Base-by-base conservation (phyloP, 2,329 filamentous ascomycete genomes). In the Didymella glomerata region DNA sequence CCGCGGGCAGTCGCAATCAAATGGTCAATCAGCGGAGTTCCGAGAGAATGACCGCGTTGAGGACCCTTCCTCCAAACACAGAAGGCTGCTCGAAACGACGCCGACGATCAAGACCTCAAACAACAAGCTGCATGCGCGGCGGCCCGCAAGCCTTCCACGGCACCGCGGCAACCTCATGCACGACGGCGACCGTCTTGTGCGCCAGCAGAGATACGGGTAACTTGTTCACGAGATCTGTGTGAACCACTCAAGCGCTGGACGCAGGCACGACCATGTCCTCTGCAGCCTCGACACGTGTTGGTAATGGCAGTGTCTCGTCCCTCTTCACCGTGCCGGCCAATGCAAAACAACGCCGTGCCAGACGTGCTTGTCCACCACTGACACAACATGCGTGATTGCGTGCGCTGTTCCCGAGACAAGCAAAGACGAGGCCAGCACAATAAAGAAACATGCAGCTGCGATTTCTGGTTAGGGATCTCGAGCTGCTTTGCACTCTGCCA, bases 241-340 rank as follows among this genome's bases (percentile, higher is more conserved):
- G 38, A 46, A 27, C 38, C 46, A 49, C 27, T 40, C 28, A 32
- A 27, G 45, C 11, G 45, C n/a, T n/a, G 11, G 36, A 42, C 20
- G 36, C 18, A 44, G 18, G 18, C 16, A 42, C 22, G n/a, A 44
- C 40, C 28, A 54, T 54, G 50, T 53, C 41, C 18, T 53, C 32
- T 49, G 53, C 56, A 60, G 32, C 45, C 53, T 48, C 51, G 54
- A 63, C 62, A 66, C 60, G 65, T 65, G 61, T 50, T 49, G 44
- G 38, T 28, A 30, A 44, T 22, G 40, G 51, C 48, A 59, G 55
- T 46, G 30, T 44, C 25, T 47, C n/a, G 38, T 40, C 27, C 38
- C 32, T 42, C 50, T 58, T 48, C 48, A 41, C 34, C 14, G 8
- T 24, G 27, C 41, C 44, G 56, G 55, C 55, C 49, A 57, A 48